These are phyloP conservation scores for Abelmoschus esculentus DNA, from an alignment of 345 rosid species.

Conservation along the genomic window DNA sequence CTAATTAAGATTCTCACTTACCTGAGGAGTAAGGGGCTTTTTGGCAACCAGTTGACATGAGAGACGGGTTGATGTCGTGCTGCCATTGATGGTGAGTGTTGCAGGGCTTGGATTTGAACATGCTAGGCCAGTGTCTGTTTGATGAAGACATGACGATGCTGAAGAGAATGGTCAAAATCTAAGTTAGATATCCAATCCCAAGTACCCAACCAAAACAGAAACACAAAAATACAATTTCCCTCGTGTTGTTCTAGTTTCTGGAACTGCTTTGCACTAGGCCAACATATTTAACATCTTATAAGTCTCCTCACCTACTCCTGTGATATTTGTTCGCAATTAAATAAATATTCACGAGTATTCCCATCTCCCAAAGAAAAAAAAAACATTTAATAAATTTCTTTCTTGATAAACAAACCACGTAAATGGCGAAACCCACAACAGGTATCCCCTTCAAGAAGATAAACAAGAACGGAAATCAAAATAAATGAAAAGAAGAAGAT, in stretches of 20 bases:
- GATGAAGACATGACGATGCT: slow-evolving; percentile 72
- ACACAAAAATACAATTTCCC: no score
- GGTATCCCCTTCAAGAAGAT: slow-evolving; percentile 42
- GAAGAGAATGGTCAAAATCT: slow-evolving; percentile 14
- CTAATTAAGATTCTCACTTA: slow-evolving; percentile 13
- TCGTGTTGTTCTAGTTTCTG: no score
- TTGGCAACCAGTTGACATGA: slow-evolving; percentile 47
- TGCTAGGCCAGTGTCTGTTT: slow-evolving; percentile 99
- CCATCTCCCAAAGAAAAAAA: slow-evolving; percentile 13
- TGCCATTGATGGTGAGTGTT: slow-evolving; percentile 86
- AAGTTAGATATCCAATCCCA: no score
- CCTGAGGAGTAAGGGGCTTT: slow-evolving; percentile 59
- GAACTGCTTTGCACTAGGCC: no score
- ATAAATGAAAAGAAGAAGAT: slow-evolving; percentile 17
- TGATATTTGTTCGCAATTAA: slow-evolving; percentile 10
- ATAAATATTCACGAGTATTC: slow-evolving; percentile 8
- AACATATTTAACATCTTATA: slow-evolving; percentile 18
- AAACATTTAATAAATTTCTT: not conserved
- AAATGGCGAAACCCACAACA: slow-evolving; percentile 34
- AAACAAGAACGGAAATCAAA: slow-evolving; percentile 38
- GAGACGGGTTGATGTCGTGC: slow-evolving; percentile 67
- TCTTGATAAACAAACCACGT: slow-evolving; percentile 3
- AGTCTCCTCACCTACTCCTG: slow-evolving; percentile 48
- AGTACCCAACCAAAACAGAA: no score
- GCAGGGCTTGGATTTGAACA: slow-evolving; percentile 99